These are phyloP conservation scores for Gnetum montanum DNA, from an alignment of 75 land plant genomes.

Conservation along the genomic window DNA sequence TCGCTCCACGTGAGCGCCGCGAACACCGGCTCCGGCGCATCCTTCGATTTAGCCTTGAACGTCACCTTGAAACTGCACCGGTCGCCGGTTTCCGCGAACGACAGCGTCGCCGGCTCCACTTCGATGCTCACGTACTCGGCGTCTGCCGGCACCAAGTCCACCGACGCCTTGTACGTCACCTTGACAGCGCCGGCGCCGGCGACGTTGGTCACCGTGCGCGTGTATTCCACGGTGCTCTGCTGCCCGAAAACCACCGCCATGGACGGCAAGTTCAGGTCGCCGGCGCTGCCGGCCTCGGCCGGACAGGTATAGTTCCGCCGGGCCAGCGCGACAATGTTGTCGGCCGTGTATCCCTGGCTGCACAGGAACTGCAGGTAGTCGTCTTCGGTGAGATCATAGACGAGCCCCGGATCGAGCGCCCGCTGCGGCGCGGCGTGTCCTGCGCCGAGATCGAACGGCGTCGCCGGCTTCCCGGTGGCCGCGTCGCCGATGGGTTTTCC, in stretches of 20 bases:
- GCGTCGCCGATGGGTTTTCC: constrained; percentile 15
- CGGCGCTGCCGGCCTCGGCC: background rate
- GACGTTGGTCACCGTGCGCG: background rate
- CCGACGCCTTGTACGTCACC: constrained; percentile 1
- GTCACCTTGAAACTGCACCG: constrained; percentile 16
- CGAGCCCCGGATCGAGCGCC: constrained; percentile 53
- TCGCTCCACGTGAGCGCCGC: constrained; percentile 73
- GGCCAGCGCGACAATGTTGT: background rate
- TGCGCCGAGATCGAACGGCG: constrained; percentile 38
- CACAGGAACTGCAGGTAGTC: constrained; percentile 30
- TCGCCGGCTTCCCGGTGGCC: constrained; percentile 4
- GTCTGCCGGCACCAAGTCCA: constrained; percentile 18
- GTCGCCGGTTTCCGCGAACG: constrained; percentile 13
- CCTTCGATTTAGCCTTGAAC: constrained; percentile 11
- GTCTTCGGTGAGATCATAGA: constrained; percentile 32
- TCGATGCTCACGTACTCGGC: constrained; percentile 9
- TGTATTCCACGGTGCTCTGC: background rate
- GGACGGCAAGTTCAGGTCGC: background rate
- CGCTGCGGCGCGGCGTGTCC: constrained; percentile 33
- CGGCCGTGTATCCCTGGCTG: constrained; percentile 4
- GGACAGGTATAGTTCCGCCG: background rate
- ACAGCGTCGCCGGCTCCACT: constrained; percentile 18
- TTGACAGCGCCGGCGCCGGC: background rate
- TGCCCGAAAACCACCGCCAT: background rate
- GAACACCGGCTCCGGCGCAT: constrained; percentile 25